Percentiles rank a stretch among this genome's conserved stretches.
Evolutionary conservation across 306 rosid genomes (phyloP).

Genomic region (Lablab purpureus): DNA sequence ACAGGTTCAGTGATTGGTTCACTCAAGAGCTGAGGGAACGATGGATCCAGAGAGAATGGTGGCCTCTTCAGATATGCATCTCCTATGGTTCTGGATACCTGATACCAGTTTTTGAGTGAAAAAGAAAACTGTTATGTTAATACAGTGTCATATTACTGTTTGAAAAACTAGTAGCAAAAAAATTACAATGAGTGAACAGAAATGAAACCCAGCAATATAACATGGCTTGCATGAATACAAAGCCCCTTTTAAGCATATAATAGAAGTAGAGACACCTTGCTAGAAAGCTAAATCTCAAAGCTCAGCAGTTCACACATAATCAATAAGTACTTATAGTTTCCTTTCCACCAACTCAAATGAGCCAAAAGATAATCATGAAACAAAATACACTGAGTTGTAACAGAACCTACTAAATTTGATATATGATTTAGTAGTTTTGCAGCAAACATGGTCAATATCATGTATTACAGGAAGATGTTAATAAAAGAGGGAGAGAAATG

Average conservation of each 20-base stretch:
- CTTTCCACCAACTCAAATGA: not conserved
- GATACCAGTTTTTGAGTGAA: not conserved
- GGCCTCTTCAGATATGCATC: constrained; percentile 73
- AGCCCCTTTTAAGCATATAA: not conserved
- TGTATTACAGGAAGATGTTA: not conserved
- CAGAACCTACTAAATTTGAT: not conserved
- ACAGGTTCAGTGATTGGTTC: constrained; percentile 64
- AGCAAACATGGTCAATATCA: not conserved
- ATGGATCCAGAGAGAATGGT: constrained; percentile 56
- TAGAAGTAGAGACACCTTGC: not conserved
- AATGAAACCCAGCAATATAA: not conserved
- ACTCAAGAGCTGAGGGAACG: constrained; percentile 54
- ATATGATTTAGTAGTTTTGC: not conserved
- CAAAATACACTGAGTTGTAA: not conserved
- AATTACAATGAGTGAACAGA: not conserved
- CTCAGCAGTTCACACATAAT: not conserved
- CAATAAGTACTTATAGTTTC: not conserved
- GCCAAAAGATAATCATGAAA: not conserved
- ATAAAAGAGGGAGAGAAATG: not conserved
- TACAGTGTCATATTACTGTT: not conserved
- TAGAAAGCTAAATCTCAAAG: not conserved
- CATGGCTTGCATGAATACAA: not conserved
- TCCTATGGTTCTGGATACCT: constrained; percentile 79
- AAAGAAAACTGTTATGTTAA: not conserved
- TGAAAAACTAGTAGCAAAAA: not conserved